phyloP scores from a whole-genome alignment of 345 rosid species.

The Trapa incisa region DNA sequence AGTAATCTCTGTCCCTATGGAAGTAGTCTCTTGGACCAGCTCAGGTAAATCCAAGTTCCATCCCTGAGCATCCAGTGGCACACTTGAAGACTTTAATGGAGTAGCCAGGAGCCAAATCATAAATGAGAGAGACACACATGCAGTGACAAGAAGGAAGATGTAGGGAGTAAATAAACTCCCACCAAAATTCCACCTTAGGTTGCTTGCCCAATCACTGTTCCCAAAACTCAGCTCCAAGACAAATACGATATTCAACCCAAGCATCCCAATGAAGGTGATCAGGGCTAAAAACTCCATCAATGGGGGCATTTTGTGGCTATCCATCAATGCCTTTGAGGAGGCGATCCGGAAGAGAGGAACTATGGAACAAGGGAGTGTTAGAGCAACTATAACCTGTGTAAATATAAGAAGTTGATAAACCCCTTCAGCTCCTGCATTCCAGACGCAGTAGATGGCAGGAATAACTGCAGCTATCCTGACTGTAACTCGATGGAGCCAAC shows the following conservation, averaged over 20 bases:
- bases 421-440: slow-evolving; percentile 90
- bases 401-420: slow-evolving; percentile 71
- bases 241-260: slow-evolving; percentile 66
- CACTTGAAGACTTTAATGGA: slow-evolving; percentile 71
- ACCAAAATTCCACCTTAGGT: slow-evolving; percentile 63
- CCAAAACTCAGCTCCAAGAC: slow-evolving; percentile 83
- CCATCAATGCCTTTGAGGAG: slow-evolving; percentile 79
- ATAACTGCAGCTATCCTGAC: slow-evolving; percentile 66
- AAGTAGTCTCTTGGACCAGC: slow-evolving; percentile 19
- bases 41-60: slow-evolving; percentile 44
- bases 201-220: slow-evolving; percentile 77
- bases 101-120: slow-evolving; percentile 86
- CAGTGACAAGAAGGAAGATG: slow-evolving; percentile 43
- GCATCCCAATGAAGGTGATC: slow-evolving; percentile 53
- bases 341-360: slow-evolving; percentile 87
- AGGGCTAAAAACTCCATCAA: slow-evolving; percentile 52
- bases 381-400: slow-evolving; percentile 74
- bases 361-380: slow-evolving; percentile 79
- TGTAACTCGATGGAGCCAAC: slow-evolving; percentile 87
- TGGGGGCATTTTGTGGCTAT: slow-evolving; percentile 66
- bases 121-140: slow-evolving; percentile 60
- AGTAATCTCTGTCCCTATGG: slow-evolving; percentile 27
- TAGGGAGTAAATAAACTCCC: slow-evolving; percentile 40
- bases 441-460: slow-evolving; percentile 77
- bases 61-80: slow-evolving; percentile 34